Conservation (phyloP, 2,329 filamentous ascomycete genomes). For the Microdochium bolleyi region DNA sequence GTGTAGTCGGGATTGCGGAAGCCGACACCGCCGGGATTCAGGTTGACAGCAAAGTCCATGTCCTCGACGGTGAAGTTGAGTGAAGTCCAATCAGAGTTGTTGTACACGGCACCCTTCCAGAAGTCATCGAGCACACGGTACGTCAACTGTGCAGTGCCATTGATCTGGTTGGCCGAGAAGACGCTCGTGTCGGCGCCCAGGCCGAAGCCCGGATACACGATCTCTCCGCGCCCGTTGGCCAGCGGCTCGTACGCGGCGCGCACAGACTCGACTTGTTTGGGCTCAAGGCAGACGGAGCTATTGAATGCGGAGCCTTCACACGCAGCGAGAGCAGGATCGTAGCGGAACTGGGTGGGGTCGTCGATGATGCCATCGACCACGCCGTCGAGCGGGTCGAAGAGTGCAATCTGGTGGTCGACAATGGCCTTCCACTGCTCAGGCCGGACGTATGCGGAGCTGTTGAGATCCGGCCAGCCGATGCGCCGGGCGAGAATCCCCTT, state of each 20-base stretch:
- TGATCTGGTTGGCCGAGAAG: conserved; percentile 9
- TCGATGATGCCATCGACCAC: conserved; percentile 30
- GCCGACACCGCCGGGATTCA: conserved; percentile 8
- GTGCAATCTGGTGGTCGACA: conserved; percentile 26
- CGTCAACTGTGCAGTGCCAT: conserved; percentile 7
- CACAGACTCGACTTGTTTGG: conserved; percentile 8
- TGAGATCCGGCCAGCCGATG: conserved; percentile 29
- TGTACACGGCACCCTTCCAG: conserved; percentile 11
- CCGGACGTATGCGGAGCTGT: conserved; percentile 26
- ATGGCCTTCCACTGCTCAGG: conserved; percentile 28
- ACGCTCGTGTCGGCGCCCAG: conserved; percentile 8
- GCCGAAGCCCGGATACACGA: conserved; percentile 11
- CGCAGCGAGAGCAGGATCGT: conserved; percentile 12
- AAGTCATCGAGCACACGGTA: conserved; percentile 12
- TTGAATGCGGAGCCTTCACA: conserved; percentile 8
- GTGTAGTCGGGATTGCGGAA: conserved; percentile 6
- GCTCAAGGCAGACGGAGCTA: conserved; percentile 5
- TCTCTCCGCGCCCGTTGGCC: conserved; percentile 2
- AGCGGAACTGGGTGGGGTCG: conserved; percentile 26
- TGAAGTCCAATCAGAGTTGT: conserved; percentile 8
- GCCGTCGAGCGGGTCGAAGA: conserved; percentile 32
- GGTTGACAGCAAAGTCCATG: conserved; percentile 7
- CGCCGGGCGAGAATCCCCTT: conserved; percentile 31
- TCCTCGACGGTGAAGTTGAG: conserved; percentile 6
- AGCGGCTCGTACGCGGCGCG: conserved; percentile 9